Evolutionary conservation across 305 asterid species (phyloP).

Genomic region (Rubia tinctorum): DNA sequence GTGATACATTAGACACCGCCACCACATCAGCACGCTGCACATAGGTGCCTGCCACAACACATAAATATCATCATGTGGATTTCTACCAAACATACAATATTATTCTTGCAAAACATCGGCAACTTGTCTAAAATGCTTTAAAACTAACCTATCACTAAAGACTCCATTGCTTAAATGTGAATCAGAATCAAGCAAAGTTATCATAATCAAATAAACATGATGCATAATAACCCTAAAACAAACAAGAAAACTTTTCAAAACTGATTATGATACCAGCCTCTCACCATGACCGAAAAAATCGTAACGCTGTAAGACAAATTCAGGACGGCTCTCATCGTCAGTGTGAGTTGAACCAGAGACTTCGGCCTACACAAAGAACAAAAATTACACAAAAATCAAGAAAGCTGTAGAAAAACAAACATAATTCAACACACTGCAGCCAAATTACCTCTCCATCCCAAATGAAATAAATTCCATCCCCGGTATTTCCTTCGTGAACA

Average conservation of each 20-base stretch:
- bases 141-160: neutral
- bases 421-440: neutral
- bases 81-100: neutral
- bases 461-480: conserved; percentile 77
- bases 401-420: conserved; percentile 9
- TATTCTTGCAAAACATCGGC: neutral
- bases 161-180: neutral
- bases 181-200: neutral
- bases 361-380: conserved; percentile 62
- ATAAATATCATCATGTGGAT: conserved; percentile 12
- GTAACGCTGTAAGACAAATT: conserved; percentile 60
- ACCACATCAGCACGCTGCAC: conserved; percentile 69
- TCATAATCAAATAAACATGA: neutral
- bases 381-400: neutral
- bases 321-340: conserved; percentile 57
- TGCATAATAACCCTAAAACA: neutral
- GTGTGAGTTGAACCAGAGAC: conserved; percentile 62
- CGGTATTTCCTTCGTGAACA: conserved; percentile 75
- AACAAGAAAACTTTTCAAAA: neutral
- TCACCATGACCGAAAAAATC: conserved; percentile 91
- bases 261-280: conserved; percentile 27
- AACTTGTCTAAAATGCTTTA: neutral
- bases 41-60: conserved; percentile 59
- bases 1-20: conserved; percentile 73
- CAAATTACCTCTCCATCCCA: conserved; percentile 86